Base-by-base conservation (phyloP, 1,139 yeast species). In the Geotrichum fermentans region DNA sequence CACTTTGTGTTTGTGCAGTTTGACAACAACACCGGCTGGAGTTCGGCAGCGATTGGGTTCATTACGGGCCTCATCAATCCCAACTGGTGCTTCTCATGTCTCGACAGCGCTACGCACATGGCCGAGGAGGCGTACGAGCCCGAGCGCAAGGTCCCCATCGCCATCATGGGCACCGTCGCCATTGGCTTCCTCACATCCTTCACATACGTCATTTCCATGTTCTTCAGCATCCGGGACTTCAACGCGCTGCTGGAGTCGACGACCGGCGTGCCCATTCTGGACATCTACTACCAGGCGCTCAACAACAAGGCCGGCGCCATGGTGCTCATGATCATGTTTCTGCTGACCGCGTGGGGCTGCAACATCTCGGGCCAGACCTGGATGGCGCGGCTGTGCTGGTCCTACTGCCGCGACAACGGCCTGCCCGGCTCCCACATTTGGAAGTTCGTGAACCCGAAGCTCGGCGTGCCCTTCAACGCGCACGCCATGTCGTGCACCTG, bases 341-440 rank as follows among this genome's bases (percentile, higher is more conserved):
- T 80, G 50, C 69, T 78, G 47, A 82, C 88, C 10, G 82, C 85
- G 2, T 70, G 78, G 59, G 87, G 88, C 35, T 83, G 89, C 64
- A 79, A 80, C 52, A 79, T 82, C 55, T 76, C 85, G 6, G 75
- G 83, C 51, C 89, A 83, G 60, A 82, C 90, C 3, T 81, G 88
- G 86, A 85, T 80, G 68, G 82, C 87, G 40, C 73, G 88, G 63
- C 69, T 82, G 56, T 77, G 85, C 59, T 83, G 90, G 90, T 81
- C 89, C 7, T 84, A 83, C 63, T 74, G 88, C 16, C 78, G 90
- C 65, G 90, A 83, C 67, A 70, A 73, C 35, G 80, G 80, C 52
- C 63, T 78, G 48, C 77, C 77, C 29, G 77, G 72, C 37, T 72
- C 80, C 17, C 67, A 65, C 47, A 67, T 66, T 49, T 75, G 79